Percentiles rank a stretch among this genome's conserved stretches.
Conservation (phyloP, 83 land plant genomes). For the Thuja plicata region DNA sequence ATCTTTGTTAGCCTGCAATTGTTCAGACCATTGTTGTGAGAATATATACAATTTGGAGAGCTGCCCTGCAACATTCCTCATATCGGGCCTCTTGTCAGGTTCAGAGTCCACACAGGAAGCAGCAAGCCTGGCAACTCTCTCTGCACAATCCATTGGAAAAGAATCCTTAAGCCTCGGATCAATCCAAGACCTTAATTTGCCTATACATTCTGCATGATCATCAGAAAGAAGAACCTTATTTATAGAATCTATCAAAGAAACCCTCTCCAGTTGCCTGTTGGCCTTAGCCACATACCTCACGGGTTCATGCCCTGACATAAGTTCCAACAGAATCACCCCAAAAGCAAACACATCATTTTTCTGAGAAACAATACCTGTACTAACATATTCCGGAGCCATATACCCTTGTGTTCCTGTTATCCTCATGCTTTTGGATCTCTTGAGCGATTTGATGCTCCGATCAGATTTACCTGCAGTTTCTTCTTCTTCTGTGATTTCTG, state of each 20-base stretch:
- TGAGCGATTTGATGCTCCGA: background rate
- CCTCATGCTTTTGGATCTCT: constrained; percentile 10
- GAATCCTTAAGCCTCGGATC: constrained; percentile 76
- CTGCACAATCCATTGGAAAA: constrained; percentile 73
- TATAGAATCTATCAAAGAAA: constrained; percentile 52
- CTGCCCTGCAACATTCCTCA: constrained; percentile 39
- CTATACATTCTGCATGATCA: constrained; percentile 15
- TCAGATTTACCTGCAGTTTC: background rate
- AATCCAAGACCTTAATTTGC: constrained; percentile 68
- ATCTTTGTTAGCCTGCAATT: constrained; percentile 5
- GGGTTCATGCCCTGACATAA: constrained; percentile 68
- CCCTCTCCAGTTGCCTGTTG: constrained; percentile 26
- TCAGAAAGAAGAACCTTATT: constrained; percentile 15
- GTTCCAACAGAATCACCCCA: constrained; percentile 81
- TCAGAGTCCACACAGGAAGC: constrained; percentile 60
- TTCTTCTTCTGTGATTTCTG: constrained; percentile 5
- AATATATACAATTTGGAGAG: constrained; percentile 36
- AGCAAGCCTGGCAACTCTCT: constrained; percentile 50
- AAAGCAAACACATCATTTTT: constrained; percentile 75
- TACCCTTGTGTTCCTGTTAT: constrained; percentile 80
- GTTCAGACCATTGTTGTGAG: constrained; percentile 43
- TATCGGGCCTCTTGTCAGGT: constrained; percentile 58
- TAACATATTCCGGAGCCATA: constrained; percentile 81
- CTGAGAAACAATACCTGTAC: constrained; percentile 39
- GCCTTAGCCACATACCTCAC: constrained; percentile 30